Conservation (phyloP, 1,284 basidiomycete species). For the Pascua guehoae region DNA sequence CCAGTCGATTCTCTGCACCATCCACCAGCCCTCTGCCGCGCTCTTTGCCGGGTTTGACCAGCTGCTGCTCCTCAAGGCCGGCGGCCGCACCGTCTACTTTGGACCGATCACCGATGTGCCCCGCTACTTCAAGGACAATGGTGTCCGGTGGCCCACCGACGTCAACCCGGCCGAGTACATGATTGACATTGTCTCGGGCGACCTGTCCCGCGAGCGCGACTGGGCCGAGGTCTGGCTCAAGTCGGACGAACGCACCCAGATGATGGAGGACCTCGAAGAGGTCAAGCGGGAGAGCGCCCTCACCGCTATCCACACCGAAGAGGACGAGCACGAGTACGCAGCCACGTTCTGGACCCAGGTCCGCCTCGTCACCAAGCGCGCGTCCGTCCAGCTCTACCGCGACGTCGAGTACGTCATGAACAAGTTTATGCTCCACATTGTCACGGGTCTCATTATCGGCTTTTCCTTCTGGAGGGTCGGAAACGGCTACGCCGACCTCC, state of each 20-base stretch:
- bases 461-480: constrained; percentile 45
- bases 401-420: constrained; percentile 45
- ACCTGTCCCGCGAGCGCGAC: constrained; percentile 53
- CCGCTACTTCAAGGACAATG: constrained; percentile 51
- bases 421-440: constrained; percentile 40
- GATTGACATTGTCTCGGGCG: constrained; percentile 46
- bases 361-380: constrained; percentile 35
- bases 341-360: constrained; percentile 35
- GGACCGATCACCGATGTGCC: constrained; percentile 54
- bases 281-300: constrained; percentile 24
- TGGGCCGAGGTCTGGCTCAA: constrained; percentile 70
- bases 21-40: constrained; percentile 62
- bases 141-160: constrained; percentile 44
- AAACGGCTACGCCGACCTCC: constrained; percentile 20
- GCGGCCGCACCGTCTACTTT: constrained; percentile 57
- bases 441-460: constrained; percentile 40
- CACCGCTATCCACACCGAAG: constrained; percentile 2
- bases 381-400: constrained; percentile 37
- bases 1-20: constrained; percentile 51
- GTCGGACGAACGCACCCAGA: constrained; percentile 46
- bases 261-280: constrained; percentile 49
- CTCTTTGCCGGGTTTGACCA: constrained; percentile 70
- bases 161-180: constrained; percentile 55
- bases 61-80: constrained; percentile 54
- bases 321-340: constrained; percentile 39